Percentiles rank a stretch among this genome's conserved stretches.
These are phyloP conservation scores for Cyclostephanos invisitatus DNA, from an alignment of 108 stramenopile genomes.

Conservation along the genomic window DNA sequence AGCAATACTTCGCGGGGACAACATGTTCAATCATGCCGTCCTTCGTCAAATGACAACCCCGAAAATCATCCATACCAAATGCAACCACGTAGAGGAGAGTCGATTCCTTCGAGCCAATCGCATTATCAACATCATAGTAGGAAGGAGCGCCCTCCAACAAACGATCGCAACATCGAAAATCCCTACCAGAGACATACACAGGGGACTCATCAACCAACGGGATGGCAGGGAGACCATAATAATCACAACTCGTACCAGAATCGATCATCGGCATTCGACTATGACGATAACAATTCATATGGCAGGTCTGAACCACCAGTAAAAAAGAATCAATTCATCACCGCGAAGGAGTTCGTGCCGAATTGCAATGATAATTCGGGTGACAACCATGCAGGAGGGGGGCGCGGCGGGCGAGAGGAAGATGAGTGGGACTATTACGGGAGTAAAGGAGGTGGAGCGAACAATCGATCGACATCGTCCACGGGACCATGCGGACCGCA, in stretches of 20 bases:
- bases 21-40: background rate
- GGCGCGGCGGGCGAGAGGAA: conserved; percentile 2
- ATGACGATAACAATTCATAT: conserved; percentile 25
- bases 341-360: conserved; percentile 53
- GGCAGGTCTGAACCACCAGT: conserved; percentile 1
- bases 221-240: background rate
- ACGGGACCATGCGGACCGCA: conserved; percentile 35
- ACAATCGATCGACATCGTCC: conserved; percentile 6
- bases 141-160: conserved; percentile 7
- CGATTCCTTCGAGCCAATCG: background rate
- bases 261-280: conserved; percentile 21
- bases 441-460: conserved; percentile 6
- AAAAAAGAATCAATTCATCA: conserved; percentile 71
- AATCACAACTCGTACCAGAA: conserved; percentile 7
- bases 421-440: conserved; percentile 37
- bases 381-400: conserved; percentile 4
- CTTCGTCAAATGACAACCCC: background rate
- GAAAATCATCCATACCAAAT: background rate
- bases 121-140: background rate
- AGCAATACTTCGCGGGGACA: background rate
- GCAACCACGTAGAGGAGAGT: background rate
- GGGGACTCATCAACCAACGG: conserved; percentile 1
- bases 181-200: conserved; percentile 25
- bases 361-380: conserved; percentile 21
- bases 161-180: conserved; percentile 8